A percentile compares a stretch with the other conserved stretches of the same genome.
Conservation (phyloP, 768 basidiomycete genomes). For the Mycena haematopus region DNA sequence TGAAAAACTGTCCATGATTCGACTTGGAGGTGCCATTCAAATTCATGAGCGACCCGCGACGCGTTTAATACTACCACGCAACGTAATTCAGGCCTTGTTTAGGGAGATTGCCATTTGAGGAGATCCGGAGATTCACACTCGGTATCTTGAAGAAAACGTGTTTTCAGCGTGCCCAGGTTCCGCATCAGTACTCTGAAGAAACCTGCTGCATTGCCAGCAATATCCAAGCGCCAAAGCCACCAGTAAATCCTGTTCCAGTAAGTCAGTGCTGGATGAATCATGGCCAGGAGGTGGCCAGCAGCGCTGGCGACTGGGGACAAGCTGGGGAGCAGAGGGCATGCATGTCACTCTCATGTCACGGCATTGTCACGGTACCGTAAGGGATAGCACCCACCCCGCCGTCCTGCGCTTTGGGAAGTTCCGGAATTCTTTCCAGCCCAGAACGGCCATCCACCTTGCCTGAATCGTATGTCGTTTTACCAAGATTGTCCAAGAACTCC, state of each 20-base stretch:
- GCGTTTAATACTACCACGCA: neutral
- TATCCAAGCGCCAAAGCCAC: neutral
- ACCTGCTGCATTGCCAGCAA: neutral
- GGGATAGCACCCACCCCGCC: too few species aligned
- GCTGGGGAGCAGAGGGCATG: too few species aligned
- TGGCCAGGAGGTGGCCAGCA: neutral
- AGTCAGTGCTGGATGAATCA: neutral
- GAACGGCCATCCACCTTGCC: neutral
- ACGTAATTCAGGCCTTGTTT: neutral
- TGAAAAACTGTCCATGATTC: neutral
- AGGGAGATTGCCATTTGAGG: too few species aligned
- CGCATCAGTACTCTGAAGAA: neutral
- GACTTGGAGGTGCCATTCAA: neutral
- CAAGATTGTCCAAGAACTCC: neutral
- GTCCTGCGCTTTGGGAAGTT: too few species aligned
- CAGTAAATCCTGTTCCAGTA: neutral
- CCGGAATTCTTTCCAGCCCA: too few species aligned
- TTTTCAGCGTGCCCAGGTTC: neutral
- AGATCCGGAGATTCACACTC: neutral
- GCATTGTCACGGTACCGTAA: too few species aligned
- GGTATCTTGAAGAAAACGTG: too few species aligned
- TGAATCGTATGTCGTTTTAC: neutral
- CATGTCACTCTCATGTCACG: too few species aligned
- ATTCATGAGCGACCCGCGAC: neutral
- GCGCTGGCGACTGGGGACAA: neutral